Conservation (phyloP, 2,329 filamentous ascomycete genomes). For the Verticillium isaacii region DNA sequence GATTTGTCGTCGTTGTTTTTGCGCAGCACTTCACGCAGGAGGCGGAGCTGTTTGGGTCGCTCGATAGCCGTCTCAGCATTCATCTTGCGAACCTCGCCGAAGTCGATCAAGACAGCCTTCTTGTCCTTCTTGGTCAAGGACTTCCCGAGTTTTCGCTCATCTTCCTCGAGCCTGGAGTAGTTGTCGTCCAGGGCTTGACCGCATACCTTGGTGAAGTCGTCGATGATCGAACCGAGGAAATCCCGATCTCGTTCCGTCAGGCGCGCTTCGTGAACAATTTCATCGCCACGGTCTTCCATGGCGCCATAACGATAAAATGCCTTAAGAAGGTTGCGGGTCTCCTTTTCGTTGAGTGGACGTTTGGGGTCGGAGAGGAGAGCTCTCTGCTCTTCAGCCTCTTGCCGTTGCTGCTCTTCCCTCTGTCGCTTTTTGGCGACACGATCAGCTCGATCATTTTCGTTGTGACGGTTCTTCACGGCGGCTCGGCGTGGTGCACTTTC, state of each 20-base stretch:
- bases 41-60: slow-evolving; percentile 80
- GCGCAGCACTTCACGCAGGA: slow-evolving; percentile 71
- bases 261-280: slow-evolving; percentile 83
- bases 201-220: slow-evolving; percentile 62
- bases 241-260: slow-evolving; percentile 76
- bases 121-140: slow-evolving; percentile 92
- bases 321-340: slow-evolving; percentile 85
- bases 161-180: slow-evolving; percentile 68
- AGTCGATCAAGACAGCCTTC: slow-evolving; percentile 95
- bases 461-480: slow-evolving; percentile 51
- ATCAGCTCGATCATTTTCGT: slow-evolving; percentile 58
- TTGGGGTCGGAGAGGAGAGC: slow-evolving; percentile 76
- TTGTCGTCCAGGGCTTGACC: slow-evolving; percentile 60
- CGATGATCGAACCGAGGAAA: slow-evolving; percentile 71
- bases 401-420: slow-evolving; percentile 62
- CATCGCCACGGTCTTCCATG: slow-evolving; percentile 80
- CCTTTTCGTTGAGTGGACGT: slow-evolving; percentile 86
- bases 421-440: slow-evolving; percentile 62
- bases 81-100: slow-evolving; percentile 85
- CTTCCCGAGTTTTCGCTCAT: slow-evolving; percentile 79
- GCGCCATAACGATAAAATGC: slow-evolving; percentile 89
- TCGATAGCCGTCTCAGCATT: slow-evolving; percentile 96
- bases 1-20: slow-evolving; percentile 64
- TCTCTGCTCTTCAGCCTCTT: slow-evolving; percentile 69
- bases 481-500: slow-evolving; percentile 80